Evolutionary conservation across 2,329 filamentous ascomycete genomes (phyloP).

Genomic region (Xylaria sp.): DNA sequence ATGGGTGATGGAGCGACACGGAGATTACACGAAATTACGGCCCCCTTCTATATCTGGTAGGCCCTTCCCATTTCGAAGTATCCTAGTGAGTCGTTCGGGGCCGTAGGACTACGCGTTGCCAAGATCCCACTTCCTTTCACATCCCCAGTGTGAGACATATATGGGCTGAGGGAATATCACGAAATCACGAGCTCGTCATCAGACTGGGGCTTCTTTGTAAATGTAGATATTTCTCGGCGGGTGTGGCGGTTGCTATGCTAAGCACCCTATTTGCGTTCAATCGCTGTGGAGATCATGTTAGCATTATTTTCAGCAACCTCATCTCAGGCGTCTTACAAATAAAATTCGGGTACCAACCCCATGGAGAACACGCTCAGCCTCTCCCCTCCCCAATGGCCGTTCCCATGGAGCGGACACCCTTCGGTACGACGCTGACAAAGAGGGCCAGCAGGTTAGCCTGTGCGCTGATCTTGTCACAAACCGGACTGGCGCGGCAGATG

Average conservation of each 20-base stretch:
- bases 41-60: conserved; percentile 21
- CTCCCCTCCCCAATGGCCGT: conserved; percentile 19
- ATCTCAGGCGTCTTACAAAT: conserved; percentile 22
- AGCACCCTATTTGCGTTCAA: conserved; percentile 6
- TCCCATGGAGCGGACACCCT: conserved; percentile 9
- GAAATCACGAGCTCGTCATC: conserved; percentile 7
- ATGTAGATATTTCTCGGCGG: too few relatives aligned
- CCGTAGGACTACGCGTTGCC: conserved; percentile 10
- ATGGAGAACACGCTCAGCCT: conserved; percentile 27
- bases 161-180: conserved; percentile 7
- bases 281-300: conserved; percentile 7
- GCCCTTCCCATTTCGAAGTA: conserved; percentile 6
- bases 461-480: conserved; percentile 16
- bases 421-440: conserved; percentile 26
- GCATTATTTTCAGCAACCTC: conserved; percentile 12
- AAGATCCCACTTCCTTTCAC: conserved; percentile 7
- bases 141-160: background rate
- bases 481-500: conserved; percentile 17
- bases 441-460: conserved; percentile 16
- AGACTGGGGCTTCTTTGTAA: too few relatives aligned
- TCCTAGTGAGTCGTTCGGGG: conserved; percentile 3
- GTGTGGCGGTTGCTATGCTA: conserved; percentile 21
- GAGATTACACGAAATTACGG: conserved; percentile 22
- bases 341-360: conserved; percentile 24
- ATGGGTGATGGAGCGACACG: conserved; percentile 23